Percentiles rank a stretch among this genome's conserved stretches.
These are phyloP conservation scores for Lactifluus echinatus DNA, from an alignment of 768 basidiomycete genomes.

Conservation along the genomic window DNA sequence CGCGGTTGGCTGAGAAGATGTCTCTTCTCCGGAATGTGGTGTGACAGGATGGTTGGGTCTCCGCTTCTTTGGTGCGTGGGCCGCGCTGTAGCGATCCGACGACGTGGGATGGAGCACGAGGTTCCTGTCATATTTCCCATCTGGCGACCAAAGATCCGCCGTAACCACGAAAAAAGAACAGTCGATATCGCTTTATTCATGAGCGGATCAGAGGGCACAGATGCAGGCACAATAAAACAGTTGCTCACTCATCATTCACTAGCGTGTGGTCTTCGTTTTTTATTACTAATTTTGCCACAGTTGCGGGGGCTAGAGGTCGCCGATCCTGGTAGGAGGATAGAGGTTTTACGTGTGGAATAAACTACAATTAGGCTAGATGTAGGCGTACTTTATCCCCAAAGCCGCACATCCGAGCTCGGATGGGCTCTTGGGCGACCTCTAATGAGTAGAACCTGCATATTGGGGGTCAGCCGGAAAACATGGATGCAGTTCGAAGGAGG, in stretches of 20 bases:
- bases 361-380: constrained; percentile 8
- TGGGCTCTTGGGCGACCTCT: constrained; percentile 79
- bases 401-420: constrained; percentile 91
- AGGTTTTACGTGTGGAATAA: constrained; percentile 9
- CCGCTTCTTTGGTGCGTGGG: constrained; percentile 27
- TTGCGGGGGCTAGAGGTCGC: constrained; percentile 84
- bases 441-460: constrained; percentile 64
- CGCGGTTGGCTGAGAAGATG: constrained; percentile 21
- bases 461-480: constrained; percentile 2
- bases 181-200: constrained; percentile 59
- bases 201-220: not conserved
- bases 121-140: constrained; percentile 78
- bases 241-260: constrained; percentile 68
- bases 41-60: constrained; percentile 23
- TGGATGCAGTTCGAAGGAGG: no score
- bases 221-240: not conserved
- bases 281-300: constrained; percentile 77
- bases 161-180: constrained; percentile 84
- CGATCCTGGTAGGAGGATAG: constrained; percentile 54
- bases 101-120: constrained; percentile 83
- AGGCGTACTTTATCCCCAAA: constrained; percentile 84
- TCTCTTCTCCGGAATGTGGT: constrained; percentile 17
- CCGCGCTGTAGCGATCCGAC: constrained; percentile 61
- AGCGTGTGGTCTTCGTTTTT: constrained; percentile 54
- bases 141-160: constrained; percentile 87